phyloP scores from a whole-genome alignment of 73 alveolate genomes.

The Symbiodinium pilosum region DNA sequence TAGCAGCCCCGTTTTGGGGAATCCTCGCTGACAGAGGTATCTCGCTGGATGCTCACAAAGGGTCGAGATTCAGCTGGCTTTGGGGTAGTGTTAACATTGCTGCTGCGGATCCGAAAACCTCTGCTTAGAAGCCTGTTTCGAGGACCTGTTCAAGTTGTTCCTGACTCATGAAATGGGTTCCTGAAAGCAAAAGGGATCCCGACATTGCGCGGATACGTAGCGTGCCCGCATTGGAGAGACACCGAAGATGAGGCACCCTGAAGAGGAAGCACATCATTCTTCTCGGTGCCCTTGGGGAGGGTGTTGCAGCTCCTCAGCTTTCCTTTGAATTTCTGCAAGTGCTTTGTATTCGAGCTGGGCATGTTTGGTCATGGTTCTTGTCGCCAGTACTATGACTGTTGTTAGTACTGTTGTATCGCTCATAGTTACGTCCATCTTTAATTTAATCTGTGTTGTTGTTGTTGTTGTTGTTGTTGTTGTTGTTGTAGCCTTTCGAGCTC shows the following conservation, averaged over 20 bases:
- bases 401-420: neutral
- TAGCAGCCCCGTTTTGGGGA: slow-evolving; percentile 78
- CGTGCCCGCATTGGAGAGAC: too few relatives aligned
- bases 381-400: neutral
- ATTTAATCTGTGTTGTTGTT: neutral
- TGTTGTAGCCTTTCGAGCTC: too few relatives aligned
- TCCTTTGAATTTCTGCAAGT: too few relatives aligned
- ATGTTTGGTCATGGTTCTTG: neutral
- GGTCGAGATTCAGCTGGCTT: too few relatives aligned
- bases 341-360: neutral
- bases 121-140: too few relatives aligned
- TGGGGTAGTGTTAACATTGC: too few relatives aligned
- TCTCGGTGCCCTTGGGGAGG: slow-evolving; percentile 74
- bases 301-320: slow-evolving; percentile 15
- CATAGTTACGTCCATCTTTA: neutral
- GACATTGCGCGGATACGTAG: too few relatives aligned
- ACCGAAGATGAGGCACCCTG: slow-evolving; percentile 37
- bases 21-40: slow-evolving; percentile 64
- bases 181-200: too few relatives aligned
- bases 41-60: too few relatives aligned
- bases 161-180: neutral
- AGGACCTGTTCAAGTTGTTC: neutral
- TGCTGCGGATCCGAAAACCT: too few relatives aligned
- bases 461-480: neutral
- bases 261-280: slow-evolving; percentile 74